Evolutionary conservation across 2,329 filamentous ascomycete species (phyloP).

Genomic region (Fusarium sp.): DNA sequence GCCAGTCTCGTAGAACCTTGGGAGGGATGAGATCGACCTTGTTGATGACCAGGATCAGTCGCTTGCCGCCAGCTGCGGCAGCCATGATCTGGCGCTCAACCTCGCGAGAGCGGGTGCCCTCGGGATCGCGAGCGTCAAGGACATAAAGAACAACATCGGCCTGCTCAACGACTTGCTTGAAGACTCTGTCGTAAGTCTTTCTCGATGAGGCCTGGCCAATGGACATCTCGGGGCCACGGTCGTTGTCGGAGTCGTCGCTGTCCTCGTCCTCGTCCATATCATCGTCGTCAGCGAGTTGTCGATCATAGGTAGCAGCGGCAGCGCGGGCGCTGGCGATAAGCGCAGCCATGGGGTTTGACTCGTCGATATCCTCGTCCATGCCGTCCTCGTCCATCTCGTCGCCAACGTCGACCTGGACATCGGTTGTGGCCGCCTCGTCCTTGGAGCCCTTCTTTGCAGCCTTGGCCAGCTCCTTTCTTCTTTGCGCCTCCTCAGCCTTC

Average conservation of each 20-base stretch:
- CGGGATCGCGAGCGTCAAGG: conserved; percentile 89
- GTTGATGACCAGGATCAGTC: conserved; percentile 91
- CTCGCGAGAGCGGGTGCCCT: conserved; percentile 88
- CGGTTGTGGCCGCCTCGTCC: conserved; percentile 56
- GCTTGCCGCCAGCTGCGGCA: conserved; percentile 83
- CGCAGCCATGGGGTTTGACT: conserved; percentile 90
- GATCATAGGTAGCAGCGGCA: conserved; percentile 79
- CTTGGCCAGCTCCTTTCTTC: conserved; percentile 76
- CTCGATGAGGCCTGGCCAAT: conserved; percentile 72
- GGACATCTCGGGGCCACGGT: conserved; percentile 62
- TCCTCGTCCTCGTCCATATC: conserved; percentile 61
- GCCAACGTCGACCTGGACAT: conserved; percentile 57
- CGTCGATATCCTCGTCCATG: conserved; percentile 69
- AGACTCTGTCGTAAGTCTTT: conserved; percentile 93
- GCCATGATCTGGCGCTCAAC: conserved; percentile 92
- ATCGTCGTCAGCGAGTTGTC: conserved; percentile 68
- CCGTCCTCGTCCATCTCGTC: conserved; percentile 61
- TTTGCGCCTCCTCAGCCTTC: conserved; percentile 82
- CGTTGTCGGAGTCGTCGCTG: conserved; percentile 59
- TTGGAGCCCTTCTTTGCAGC: conserved; percentile 66
- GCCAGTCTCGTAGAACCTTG: conserved; percentile 83
- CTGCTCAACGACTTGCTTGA: conserved; percentile 89
- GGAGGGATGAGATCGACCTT: conserved; percentile 93
- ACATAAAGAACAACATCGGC: conserved; percentile 94
- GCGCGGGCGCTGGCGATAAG: conserved; percentile 84